phyloP scores from a whole-genome alignment of 2,329 filamentous ascomycete species.

The Canariomyces notabilis region DNA sequence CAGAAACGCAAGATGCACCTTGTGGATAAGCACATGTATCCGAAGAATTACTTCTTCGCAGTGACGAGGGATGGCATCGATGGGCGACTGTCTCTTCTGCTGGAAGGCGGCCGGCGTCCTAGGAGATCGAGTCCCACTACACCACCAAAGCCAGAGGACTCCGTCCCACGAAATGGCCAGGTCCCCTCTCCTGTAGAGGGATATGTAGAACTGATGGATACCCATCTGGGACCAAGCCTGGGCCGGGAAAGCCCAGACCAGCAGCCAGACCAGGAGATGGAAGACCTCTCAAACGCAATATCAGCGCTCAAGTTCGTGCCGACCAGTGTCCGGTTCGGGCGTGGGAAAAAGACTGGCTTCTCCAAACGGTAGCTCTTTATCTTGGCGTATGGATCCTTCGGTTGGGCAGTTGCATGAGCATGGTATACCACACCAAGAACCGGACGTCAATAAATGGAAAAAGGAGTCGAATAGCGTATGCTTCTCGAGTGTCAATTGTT shows the following conservation, averaged over 20 bases:
- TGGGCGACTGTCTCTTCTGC: conserved; percentile 71
- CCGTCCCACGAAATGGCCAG: neutral
- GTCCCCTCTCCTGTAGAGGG: neutral
- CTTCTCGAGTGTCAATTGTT: conserved; percentile 10
- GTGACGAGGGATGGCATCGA: conserved; percentile 89
- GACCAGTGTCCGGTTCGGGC: conserved; percentile 60
- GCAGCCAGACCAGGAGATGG: conserved; percentile 49
- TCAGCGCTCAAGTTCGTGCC: conserved; percentile 68
- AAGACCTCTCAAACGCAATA: conserved; percentile 62
- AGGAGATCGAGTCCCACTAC: conserved; percentile 42
- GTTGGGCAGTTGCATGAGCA: conserved; percentile 6
- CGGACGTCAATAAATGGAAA: neutral
- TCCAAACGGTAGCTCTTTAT: conserved; percentile 36
- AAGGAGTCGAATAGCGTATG: conserved; percentile 1
- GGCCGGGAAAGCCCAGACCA: neutral
- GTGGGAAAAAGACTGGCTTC: conserved; percentile 49
- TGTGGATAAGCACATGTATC: conserved; percentile 92
- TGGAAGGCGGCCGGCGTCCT: conserved; percentile 48
- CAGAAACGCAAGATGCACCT: conserved; percentile 83
- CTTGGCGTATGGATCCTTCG: neutral
- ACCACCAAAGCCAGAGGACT: conserved; percentile 9
- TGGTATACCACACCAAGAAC: conserved; percentile 2
- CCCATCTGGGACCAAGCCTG: neutral
- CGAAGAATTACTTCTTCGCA: conserved; percentile 80
- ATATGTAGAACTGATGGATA: neutral